phyloP scores from a whole-genome alignment of 805 yeast species.

The Myxozyma monticola region DNA sequence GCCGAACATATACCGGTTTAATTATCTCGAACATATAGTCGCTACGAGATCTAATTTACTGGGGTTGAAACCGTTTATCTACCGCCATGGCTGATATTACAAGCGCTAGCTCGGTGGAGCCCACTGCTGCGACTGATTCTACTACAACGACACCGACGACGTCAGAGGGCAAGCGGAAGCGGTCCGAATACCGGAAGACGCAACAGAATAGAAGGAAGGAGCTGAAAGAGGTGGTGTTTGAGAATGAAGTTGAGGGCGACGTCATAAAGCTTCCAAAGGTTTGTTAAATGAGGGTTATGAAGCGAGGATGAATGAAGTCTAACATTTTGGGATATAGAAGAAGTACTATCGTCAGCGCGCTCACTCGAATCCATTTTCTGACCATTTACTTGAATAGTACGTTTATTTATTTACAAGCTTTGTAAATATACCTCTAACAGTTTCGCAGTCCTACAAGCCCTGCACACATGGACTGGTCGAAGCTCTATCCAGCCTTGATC shows the following conservation, averaged over 20 bases:
- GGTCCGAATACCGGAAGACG: constrained; percentile 43
- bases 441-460: constrained; percentile 66
- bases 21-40: too few species aligned
- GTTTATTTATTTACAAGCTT: constrained; percentile 7
- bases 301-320: not conserved
- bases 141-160: not conserved
- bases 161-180: constrained; percentile 32
- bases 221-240: constrained; percentile 50
- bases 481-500: constrained; percentile 63
- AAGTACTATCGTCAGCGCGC: constrained; percentile 94
- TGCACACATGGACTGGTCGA: constrained; percentile 81
- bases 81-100: not conserved
- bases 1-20: too few species aligned
- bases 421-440: not conserved
- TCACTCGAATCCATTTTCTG: constrained; percentile 96
- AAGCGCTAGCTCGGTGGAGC: too few species aligned
- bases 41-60: too few species aligned
- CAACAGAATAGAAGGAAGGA: constrained; percentile 53
- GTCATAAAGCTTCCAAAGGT: constrained; percentile 24
- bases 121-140: too few species aligned
- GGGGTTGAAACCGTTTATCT: too few species aligned
- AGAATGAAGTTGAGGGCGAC: constrained; percentile 29
- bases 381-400: constrained; percentile 79
- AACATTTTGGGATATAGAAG: constrained; percentile 40
- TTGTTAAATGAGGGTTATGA: not conserved